A percentile compares a stretch with the other conserved stretches of the same genome.
Conservation (phyloP, 352 stramenopile genomes). For the Globisporangium paddicum region DNA sequence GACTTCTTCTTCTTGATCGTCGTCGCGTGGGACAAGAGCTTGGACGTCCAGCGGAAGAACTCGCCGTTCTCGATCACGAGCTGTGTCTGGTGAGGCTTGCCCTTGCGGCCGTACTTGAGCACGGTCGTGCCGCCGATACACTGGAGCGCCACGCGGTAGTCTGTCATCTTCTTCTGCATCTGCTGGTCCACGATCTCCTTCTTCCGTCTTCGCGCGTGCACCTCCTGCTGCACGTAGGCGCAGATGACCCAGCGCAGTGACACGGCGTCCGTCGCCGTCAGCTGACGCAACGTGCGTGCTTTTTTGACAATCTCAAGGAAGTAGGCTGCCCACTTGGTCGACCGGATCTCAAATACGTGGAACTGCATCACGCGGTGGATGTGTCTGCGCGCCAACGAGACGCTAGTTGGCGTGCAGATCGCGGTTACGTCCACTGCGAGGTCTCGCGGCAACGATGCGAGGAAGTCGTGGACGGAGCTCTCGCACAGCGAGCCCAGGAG, state of each 20-base stretch:
- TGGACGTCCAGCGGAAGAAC: conserved; percentile 77
- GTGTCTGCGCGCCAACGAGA: conserved; percentile 21
- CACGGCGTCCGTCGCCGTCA: conserved; percentile 31
- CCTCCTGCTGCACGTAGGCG: conserved; percentile 45
- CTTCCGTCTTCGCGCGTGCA: conserved; percentile 29
- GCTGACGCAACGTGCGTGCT: conserved; percentile 19
- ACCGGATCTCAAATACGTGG: conserved; percentile 69
- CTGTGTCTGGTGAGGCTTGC: conserved; percentile 65
- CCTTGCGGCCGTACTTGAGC: conserved; percentile 80
- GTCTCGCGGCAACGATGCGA: conserved; percentile 29
- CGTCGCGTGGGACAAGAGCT: conserved; percentile 37
- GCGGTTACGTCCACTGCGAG: conserved; percentile 38
- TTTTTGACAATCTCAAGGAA: conserved; percentile 55
- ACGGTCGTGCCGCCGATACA: conserved; percentile 67
- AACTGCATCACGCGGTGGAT: conserved; percentile 35
- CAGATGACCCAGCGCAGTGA: conserved; percentile 66
- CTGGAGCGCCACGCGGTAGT: conserved; percentile 79
- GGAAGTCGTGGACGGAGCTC: conserved; percentile 33
- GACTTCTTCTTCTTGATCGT: conserved; percentile 61
- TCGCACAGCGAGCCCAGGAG: conserved; percentile 17
- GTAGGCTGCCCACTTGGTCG: conserved; percentile 78
- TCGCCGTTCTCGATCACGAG: conserved; percentile 78
- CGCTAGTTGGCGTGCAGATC: conserved; percentile 31
- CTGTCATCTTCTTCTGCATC: conserved; percentile 76
- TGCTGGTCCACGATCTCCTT: conserved; percentile 44